phyloP scores from a whole-genome alignment of 1,284 basidiomycete species.

The Microbotryomycetes sp. region DNA sequence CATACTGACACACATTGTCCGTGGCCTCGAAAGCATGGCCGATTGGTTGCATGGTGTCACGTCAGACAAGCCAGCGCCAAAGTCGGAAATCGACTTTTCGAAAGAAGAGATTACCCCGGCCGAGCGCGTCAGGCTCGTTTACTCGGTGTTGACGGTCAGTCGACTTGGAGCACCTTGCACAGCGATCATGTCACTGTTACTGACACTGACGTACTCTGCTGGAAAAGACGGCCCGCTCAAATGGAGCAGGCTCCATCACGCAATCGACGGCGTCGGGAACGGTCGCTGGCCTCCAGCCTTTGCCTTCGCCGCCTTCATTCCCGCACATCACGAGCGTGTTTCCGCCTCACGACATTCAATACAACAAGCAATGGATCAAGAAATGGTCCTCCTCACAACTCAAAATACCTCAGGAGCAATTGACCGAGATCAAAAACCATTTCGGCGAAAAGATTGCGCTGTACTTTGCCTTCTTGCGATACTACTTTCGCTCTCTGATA shows the following conservation, averaged over 20 bases:
- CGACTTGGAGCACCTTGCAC: background rate
- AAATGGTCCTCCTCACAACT: constrained; percentile 59
- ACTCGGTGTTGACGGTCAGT: constrained; percentile 59
- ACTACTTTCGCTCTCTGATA: constrained; percentile 52
- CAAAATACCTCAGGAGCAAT: constrained; percentile 45
- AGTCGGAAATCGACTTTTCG: constrained; percentile 46
- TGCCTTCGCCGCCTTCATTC: constrained; percentile 49
- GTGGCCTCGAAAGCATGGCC: constrained; percentile 46
- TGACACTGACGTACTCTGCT: background rate
- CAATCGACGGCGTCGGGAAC: constrained; percentile 11
- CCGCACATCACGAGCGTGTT: constrained; percentile 68
- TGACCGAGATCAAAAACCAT: constrained; percentile 56
- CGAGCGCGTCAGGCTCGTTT: constrained; percentile 69
- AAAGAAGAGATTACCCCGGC: constrained; percentile 53
- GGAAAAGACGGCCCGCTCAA: constrained; percentile 1
- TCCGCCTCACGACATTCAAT: constrained; percentile 71
- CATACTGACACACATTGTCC: background rate
- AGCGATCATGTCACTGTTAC: constrained; percentile 35
- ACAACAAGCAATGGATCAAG: constrained; percentile 65
- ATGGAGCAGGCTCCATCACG: constrained; percentile 11
- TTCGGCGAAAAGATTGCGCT: constrained; percentile 83
- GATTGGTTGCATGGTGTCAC: constrained; percentile 59
- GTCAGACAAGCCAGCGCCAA: constrained; percentile 43
- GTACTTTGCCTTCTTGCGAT: constrained; percentile 80
- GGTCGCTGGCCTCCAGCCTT: constrained; percentile 13